phyloP scores from a whole-genome alignment of 164 flowering plant genomes.

The Aristolochia californica region DNA sequence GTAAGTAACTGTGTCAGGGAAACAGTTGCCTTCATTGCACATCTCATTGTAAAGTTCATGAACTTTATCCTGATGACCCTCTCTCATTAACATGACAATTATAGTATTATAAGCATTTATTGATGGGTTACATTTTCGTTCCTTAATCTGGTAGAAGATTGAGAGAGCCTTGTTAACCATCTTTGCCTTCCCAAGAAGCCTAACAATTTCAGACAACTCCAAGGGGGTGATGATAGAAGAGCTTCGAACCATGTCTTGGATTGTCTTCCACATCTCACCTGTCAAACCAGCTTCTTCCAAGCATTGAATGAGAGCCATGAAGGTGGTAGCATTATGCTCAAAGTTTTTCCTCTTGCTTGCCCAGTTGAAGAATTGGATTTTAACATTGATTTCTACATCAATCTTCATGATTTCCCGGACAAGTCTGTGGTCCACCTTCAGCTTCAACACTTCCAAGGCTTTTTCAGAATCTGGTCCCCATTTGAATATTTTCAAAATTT shows the following conservation, averaged over 20 bases:
- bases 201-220: slow-evolving; percentile 62
- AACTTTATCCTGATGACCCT: slow-evolving; percentile 72
- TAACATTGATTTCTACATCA: slow-evolving; percentile 63
- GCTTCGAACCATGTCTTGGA: slow-evolving; percentile 71
- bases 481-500: slow-evolving; percentile 91
- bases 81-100: slow-evolving; percentile 72
- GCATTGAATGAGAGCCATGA: slow-evolving; percentile 65
- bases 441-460: slow-evolving; percentile 78
- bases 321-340: slow-evolving; percentile 63
- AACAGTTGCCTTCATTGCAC: slow-evolving; percentile 71
- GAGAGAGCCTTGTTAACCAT: slow-evolving; percentile 87
- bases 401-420: slow-evolving; percentile 62
- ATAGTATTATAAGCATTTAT: slow-evolving; percentile 55
- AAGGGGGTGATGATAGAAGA: slow-evolving; percentile 34
- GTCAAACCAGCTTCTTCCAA: slow-evolving; percentile 49
- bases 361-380: slow-evolving; percentile 86
- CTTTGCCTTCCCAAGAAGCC: slow-evolving; percentile 58
- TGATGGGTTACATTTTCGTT: slow-evolving; percentile 62
- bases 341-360: slow-evolving; percentile 67
- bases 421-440: slow-evolving; percentile 73
- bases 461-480: slow-evolving; percentile 97
- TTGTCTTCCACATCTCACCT: slow-evolving; percentile 76
- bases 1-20: slow-evolving; percentile 76
- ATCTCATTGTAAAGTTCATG: slow-evolving; percentile 84
- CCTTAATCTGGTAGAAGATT: slow-evolving; percentile 63